Conservation (phyloP, 148 eudicot species). For the Tetragonia tetragonoides region DNA sequence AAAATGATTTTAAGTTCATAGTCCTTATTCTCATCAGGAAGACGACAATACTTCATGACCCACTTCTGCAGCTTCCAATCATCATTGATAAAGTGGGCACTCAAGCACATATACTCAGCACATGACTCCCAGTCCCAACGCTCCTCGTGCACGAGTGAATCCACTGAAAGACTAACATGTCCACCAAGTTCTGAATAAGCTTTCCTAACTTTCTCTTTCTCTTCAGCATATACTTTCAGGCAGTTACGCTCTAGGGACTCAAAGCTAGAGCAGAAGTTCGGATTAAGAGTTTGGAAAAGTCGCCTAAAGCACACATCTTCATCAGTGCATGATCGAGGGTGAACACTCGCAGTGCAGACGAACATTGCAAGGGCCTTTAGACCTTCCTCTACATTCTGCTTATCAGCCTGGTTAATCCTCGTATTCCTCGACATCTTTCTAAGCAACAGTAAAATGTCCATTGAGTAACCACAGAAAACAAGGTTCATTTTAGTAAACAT, state of each 20-base stretch:
- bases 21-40: background rate
- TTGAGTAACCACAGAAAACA: too few relatives aligned
- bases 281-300: background rate
- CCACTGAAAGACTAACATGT: constrained; percentile 22
- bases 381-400: background rate
- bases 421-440: too few relatives aligned
- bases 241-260: constrained; percentile 15
- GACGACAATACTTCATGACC: constrained; percentile 14
- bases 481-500: too few relatives aligned
- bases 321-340: background rate
- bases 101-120: constrained; percentile 6
- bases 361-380: background rate
- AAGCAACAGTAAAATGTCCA: too few relatives aligned
- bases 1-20: background rate
- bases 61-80: constrained; percentile 23
- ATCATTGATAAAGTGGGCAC: constrained; percentile 23
- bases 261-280: background rate
- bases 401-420: too few relatives aligned
- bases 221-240: constrained; percentile 18
- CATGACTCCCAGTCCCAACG: background rate
- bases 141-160: background rate
- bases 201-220: constrained; percentile 8
- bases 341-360: background rate
- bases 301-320: background rate
- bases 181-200: constrained; percentile 3